These are phyloP conservation scores for Pedinophyceae sp. DNA, from an alignment of 139 green algal species.

Conservation along the genomic window DNA sequence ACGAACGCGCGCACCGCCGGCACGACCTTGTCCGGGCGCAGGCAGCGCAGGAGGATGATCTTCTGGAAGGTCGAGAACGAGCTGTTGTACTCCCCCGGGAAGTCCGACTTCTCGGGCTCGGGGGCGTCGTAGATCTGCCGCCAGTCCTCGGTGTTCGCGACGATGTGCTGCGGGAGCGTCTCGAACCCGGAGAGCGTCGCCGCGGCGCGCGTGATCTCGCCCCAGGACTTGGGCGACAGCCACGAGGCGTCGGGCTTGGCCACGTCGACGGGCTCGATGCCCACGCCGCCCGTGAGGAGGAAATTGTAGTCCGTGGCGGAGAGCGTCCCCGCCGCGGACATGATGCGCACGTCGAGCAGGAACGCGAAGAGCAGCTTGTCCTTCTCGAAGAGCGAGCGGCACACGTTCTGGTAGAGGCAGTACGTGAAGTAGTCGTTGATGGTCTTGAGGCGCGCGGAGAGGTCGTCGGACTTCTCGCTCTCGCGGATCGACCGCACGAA, in stretches of 20 bases:
- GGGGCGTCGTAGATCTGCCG: slow-evolving; percentile 12
- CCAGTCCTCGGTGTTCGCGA: slow-evolving; percentile 8
- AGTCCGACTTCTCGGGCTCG: slow-evolving; percentile 8
- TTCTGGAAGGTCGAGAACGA: slow-evolving; percentile 8
- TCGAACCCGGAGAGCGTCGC: neutral
- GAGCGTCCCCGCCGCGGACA: slow-evolving; percentile 10
- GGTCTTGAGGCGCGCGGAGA: neutral
- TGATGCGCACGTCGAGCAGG: slow-evolving; percentile 14
- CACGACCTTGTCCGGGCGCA: slow-evolving; percentile 20
- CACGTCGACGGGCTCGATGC: slow-evolving; percentile 4
- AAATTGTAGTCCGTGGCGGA: slow-evolving; percentile 4
- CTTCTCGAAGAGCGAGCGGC: slow-evolving; percentile 26
- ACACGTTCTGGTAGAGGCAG: slow-evolving; percentile 27
- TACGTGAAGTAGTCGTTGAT: slow-evolving; percentile 26
- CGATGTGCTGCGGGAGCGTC: neutral
- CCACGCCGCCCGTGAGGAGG: slow-evolving; percentile 20
- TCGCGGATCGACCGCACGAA: slow-evolving; percentile 20
- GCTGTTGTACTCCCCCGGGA: slow-evolving; percentile 4
- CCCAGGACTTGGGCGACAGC: slow-evolving; percentile 29
- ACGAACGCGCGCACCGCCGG: slow-evolving; percentile 17
- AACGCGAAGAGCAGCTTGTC: slow-evolving; percentile 30
- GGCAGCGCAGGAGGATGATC: slow-evolving; percentile 15
- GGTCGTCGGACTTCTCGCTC: slow-evolving; percentile 5
- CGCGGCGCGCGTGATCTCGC: slow-evolving; percentile 26
- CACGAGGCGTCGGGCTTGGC: slow-evolving; percentile 1